Evolutionary conservation across 1,139 yeast species (phyloP).

Genomic region (Arxiozyma telluris): DNA sequence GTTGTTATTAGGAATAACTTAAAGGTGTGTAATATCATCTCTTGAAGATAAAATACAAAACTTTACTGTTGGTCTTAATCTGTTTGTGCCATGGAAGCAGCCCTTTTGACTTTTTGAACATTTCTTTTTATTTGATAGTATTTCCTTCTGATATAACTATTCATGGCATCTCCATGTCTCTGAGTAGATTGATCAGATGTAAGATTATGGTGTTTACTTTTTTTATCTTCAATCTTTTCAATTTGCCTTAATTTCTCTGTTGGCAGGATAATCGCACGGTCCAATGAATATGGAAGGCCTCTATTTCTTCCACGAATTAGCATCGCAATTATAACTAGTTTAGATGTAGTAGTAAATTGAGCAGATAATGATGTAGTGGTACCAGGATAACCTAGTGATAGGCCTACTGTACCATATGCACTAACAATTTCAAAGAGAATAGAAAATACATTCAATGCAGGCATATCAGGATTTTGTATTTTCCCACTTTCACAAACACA

Average conservation of each 20-base stretch:
- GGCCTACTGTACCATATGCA: conserved; percentile 93
- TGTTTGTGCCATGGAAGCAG: conserved; percentile 1
- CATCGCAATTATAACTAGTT: conserved; percentile 76
- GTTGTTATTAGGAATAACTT: no score
- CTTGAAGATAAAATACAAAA: background rate
- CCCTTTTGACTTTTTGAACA: background rate
- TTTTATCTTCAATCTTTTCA: conserved; percentile 54
- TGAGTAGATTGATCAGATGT: background rate
- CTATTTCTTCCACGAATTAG: conserved; percentile 53
- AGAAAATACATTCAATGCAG: conserved; percentile 57
- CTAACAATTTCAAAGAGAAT: conserved; percentile 81
- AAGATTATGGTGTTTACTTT: conserved; percentile 1
- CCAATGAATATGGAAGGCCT: conserved; percentile 87
- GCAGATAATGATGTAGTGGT: conserved; percentile 63
- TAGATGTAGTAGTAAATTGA: conserved; percentile 62
- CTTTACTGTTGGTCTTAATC: background rate
- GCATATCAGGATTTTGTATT: conserved; percentile 37
- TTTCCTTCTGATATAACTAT: conserved; percentile 12
- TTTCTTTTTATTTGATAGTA: background rate
- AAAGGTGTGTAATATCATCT: no score
- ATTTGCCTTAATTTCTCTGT: conserved; percentile 55
- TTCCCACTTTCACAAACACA: conserved; percentile 74
- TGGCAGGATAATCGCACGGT: conserved; percentile 86
- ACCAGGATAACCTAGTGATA: conserved; percentile 72
- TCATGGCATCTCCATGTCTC: conserved; percentile 13